A percentile compares a stretch with the other conserved stretches of the same genome.
These are phyloP conservation scores for Russula vinacea DNA, from an alignment of 768 basidiomycete species.

Conservation along the genomic window DNA sequence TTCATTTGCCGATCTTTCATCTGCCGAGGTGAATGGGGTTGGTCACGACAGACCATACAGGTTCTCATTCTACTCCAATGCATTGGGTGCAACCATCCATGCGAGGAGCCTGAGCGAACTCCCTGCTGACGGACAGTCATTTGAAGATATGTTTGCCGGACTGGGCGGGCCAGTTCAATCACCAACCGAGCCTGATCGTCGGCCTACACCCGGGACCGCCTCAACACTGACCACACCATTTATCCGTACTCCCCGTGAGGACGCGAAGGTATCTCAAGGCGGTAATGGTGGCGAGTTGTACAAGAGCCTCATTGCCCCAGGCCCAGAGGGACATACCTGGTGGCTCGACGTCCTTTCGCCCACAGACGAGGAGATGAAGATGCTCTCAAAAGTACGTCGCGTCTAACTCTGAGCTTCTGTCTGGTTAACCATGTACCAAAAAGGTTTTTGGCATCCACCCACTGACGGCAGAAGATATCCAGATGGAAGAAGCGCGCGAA, in stretches of 20 bases:
- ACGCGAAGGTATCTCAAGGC: not conserved
- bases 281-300: constrained; percentile 9
- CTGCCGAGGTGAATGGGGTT: constrained; percentile 13
- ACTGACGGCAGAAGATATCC: constrained; percentile 97
- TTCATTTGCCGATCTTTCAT: constrained; percentile 42
- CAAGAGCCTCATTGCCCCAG: constrained; percentile 12
- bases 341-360: constrained; percentile 94
- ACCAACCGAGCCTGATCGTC: not conserved
- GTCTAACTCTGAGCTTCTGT: not conserved
- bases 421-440: not conserved
- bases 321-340: constrained; percentile 77
- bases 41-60: constrained; percentile 87
- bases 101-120: constrained; percentile 89
- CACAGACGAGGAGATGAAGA: constrained; percentile 98
- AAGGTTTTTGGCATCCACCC: constrained; percentile 98
- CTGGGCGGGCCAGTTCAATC: constrained; percentile 29
- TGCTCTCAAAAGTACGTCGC: constrained; percentile 76
- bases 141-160: constrained; percentile 83
- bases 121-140: constrained; percentile 89
- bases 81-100: constrained; percentile 89
- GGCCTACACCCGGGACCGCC: not conserved
- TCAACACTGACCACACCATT: constrained; percentile 8
- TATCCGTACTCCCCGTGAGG: constrained; percentile 4
- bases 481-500: constrained; percentile 99
- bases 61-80: constrained; percentile 98